Percentiles rank a stretch among this genome's conserved stretches.
Evolutionary conservation across 441 rosid species (phyloP).

Genomic region (Adansonia rubrostipa): DNA sequence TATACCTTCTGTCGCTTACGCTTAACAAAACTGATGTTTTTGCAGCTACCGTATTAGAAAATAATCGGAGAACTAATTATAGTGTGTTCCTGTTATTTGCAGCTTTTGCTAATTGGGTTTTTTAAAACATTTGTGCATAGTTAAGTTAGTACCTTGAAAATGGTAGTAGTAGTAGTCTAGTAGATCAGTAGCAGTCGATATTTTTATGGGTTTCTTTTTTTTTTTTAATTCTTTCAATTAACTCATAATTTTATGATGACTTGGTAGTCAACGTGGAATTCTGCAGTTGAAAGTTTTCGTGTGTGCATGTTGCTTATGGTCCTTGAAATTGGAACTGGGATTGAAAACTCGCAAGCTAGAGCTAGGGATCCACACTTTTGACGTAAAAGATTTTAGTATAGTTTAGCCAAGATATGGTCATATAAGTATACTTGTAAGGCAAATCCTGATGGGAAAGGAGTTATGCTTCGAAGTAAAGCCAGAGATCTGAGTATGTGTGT

Average conservation of each 20-base stretch:
- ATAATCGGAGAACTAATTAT: neutral
- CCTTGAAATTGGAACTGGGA: conserved; percentile 3
- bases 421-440: neutral
- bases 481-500: neutral
- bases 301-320: neutral
- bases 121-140: neutral
- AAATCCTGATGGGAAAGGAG: neutral
- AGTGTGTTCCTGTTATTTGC: neutral
- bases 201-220: neutral
- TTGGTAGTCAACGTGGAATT: neutral
- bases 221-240: neutral
- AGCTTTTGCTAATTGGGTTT: conserved; percentile 9
- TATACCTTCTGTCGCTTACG: neutral
- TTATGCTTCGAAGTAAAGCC: neutral
- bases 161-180: neutral
- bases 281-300: neutral
- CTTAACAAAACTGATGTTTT: neutral
- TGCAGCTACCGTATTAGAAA: neutral
- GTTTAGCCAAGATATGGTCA: neutral
- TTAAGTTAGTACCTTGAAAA: conserved; percentile 6
- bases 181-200: neutral
- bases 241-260: neutral
- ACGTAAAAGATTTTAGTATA: neutral
- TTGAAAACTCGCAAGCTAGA: conserved; percentile 8
- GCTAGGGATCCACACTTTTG: conserved; percentile 1